Conservation (phyloP, 768 basidiomycete genomes). For the Strobilomyces echinocephalus region DNA sequence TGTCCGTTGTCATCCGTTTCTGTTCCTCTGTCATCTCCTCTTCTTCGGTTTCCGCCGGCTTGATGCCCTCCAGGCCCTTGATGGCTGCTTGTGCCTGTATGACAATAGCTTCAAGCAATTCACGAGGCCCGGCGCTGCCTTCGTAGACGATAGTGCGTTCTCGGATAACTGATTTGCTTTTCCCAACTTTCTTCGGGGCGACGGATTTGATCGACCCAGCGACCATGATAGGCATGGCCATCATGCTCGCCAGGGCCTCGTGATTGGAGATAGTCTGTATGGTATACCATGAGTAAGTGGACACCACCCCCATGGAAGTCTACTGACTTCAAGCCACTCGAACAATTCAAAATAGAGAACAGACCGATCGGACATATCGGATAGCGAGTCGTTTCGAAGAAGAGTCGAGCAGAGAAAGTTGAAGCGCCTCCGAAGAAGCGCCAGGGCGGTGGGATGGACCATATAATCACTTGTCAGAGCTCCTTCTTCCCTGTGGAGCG, state of each 20-base stretch:
- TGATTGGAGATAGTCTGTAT: slow-evolving; percentile 85
- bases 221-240: slow-evolving; percentile 97
- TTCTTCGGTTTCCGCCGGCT: slow-evolving; percentile 41
- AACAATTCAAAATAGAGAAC: slow-evolving; percentile 85
- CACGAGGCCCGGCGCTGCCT: slow-evolving; percentile 85
- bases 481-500: slow-evolving; percentile 68
- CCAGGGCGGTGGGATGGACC: slow-evolving; percentile 87
- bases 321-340: slow-evolving; percentile 82
- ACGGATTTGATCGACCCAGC: slow-evolving; percentile 61
- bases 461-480: slow-evolving; percentile 84
- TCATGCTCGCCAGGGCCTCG: slow-evolving; percentile 90
- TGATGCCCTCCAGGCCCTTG: slow-evolving; percentile 74
- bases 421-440: slow-evolving; percentile 87
- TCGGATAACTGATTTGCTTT: slow-evolving; percentile 49
- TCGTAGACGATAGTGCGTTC: slow-evolving; percentile 87
- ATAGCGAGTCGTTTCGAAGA: slow-evolving; percentile 85
- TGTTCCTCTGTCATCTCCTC: slow-evolving; percentile 84
- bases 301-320: background rate
- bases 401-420: slow-evolving; percentile 83
- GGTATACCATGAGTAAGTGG: slow-evolving; percentile 3
- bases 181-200: slow-evolving; percentile 49
- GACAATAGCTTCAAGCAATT: slow-evolving; percentile 84
- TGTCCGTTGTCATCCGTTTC: slow-evolving; percentile 76
- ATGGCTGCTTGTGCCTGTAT: slow-evolving; percentile 91
- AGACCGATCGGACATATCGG: slow-evolving; percentile 89